phyloP scores from a whole-genome alignment of 306 rosid species.

The Cercis canadensis region DNA sequence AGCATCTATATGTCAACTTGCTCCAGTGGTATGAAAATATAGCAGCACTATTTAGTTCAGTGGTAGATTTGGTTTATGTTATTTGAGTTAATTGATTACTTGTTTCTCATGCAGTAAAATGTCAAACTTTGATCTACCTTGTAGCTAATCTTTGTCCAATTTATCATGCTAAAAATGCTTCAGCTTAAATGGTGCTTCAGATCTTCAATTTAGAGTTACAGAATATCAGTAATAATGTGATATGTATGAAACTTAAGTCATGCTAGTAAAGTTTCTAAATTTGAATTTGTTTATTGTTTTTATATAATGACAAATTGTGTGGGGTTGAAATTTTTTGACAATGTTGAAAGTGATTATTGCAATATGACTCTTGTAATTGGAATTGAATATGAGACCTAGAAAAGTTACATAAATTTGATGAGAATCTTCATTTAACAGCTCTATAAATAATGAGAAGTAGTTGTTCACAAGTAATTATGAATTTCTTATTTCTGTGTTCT shows the following conservation, averaged over 20 bases:
- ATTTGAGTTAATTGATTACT: background rate
- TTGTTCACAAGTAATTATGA: no score
- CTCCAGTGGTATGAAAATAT: no score
- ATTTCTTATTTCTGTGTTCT: no score
- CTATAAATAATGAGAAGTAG: background rate
- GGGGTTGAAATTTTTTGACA: background rate
- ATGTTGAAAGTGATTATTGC: background rate
- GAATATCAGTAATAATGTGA: conserved; percentile 1
- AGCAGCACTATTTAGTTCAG: background rate
- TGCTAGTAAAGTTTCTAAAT: conserved; percentile 1
- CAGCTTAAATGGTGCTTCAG: conserved; percentile 10
- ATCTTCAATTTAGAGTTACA: background rate
- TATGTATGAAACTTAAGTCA: background rate
- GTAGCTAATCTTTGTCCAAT: background rate
- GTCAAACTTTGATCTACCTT: background rate
- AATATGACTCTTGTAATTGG: no score
- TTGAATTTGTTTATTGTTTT: no score
- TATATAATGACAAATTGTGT: no score
- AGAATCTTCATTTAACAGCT: background rate
- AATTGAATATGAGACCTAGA: background rate
- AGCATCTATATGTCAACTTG: no score
- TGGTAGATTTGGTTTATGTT: background rate
- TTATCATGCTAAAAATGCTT: conserved; percentile 13
- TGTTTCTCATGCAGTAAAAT: conserved; percentile 3
- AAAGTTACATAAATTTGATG: background rate